Conservation (phyloP, 768 basidiomycete genomes). For the Butyriboletus loyo region DNA sequence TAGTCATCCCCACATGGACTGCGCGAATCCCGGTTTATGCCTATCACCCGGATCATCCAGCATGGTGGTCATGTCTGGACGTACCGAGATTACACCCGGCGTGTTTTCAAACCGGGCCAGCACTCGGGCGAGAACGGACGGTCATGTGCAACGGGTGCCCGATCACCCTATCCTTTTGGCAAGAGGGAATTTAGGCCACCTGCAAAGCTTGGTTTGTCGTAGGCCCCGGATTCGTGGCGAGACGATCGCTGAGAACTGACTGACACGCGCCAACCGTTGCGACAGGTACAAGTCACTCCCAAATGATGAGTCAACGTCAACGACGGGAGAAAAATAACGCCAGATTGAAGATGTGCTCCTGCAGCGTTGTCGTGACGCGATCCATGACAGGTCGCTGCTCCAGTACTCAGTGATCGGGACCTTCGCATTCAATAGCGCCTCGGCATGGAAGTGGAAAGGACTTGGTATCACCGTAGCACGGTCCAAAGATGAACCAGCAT, state of each 20-base stretch:
- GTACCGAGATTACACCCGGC: neutral
- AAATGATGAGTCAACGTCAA: neutral
- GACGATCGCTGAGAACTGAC: neutral
- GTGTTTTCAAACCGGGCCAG: too few relatives aligned
- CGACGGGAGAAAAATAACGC: neutral
- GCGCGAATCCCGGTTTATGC: too few relatives aligned
- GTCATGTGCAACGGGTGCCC: neutral
- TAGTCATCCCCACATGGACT: neutral
- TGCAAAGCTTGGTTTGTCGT: neutral
- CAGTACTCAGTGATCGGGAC: neutral
- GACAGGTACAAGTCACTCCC: too few relatives aligned
- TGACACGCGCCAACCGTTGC: neutral
- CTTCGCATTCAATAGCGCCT: neutral
- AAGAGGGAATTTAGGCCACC: too few relatives aligned
- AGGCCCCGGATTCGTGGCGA: too few relatives aligned
- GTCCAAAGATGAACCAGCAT: neutral
- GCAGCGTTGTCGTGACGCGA: too few relatives aligned
- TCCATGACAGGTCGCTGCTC: too few relatives aligned
- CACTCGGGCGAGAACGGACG: neutral
- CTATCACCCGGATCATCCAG: neutral
- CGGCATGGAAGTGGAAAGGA: neutral
- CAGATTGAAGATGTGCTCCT: neutral
- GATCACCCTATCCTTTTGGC: too few relatives aligned
- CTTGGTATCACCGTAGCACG: neutral
- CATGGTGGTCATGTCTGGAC: neutral